These are phyloP conservation scores for Candida jianshihensis DNA, from an alignment of 805 yeast species.

Conservation along the genomic window DNA sequence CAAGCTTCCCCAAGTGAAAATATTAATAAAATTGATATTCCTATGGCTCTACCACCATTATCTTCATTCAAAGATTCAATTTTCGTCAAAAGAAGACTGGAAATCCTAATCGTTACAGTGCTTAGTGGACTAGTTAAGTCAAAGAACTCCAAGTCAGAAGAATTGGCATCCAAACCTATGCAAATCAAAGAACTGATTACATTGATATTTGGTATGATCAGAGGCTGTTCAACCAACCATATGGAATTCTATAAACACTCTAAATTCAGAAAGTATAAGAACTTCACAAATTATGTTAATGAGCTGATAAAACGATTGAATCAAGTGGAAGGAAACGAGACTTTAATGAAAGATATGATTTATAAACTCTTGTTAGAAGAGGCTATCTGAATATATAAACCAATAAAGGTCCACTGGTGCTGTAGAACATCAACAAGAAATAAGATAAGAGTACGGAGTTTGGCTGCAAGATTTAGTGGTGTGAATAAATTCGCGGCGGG, in stretches of 20 bases:
- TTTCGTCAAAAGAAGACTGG: slow-evolving; percentile 30
- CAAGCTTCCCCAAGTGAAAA: slow-evolving; percentile 7
- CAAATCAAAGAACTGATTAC: slow-evolving; percentile 8
- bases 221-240: slow-evolving; percentile 19
- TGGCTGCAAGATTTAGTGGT: no score
- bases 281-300: slow-evolving; percentile 19
- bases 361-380: slow-evolving; percentile 4
- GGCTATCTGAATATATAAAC: not conserved
- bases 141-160: not conserved
- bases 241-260: slow-evolving; percentile 18
- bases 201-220: slow-evolving; percentile 14
- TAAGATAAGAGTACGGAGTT: no score
- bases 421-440: no score
- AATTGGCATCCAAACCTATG: not conserved
- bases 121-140: not conserved
- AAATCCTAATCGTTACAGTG: slow-evolving; percentile 21
- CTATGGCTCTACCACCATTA: slow-evolving; percentile 25
- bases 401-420: no score
- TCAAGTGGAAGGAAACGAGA: slow-evolving; percentile 2
- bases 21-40: slow-evolving; percentile 19
- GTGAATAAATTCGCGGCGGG: not conserved
- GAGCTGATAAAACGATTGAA: slow-evolving; percentile 11
- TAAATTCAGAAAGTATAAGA: slow-evolving; percentile 10
- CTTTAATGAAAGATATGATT: slow-evolving; percentile 10
- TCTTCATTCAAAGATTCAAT: slow-evolving; percentile 30